Evolutionary conservation across 352 stramenopile species (phyloP), one percentile per base, ranked within the genome.

Genomic region (Globisporangium polare): DNA sequence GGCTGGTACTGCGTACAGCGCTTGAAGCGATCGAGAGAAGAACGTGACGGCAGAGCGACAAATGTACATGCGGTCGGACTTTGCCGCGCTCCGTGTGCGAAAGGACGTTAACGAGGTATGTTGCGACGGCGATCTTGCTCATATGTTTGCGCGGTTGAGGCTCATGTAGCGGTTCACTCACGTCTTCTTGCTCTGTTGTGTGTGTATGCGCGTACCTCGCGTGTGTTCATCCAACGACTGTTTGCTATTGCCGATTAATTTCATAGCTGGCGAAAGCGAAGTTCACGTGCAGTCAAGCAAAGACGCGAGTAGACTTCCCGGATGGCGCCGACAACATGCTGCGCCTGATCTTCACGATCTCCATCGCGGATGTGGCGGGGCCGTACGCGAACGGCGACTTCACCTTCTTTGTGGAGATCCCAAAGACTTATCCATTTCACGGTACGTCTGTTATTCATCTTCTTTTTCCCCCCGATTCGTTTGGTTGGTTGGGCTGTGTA

Each of bases 311-410:
- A 45, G 86, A 95, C 49, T 95, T 95, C 56, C 86, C 86, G 0
- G 86, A 95, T 61, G 84, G 86, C 29, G 60, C 74, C 3, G 72
- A 92, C 59, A 95, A 95, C 58, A 90, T 95, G 78, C 64, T 95
- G 53, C 73, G 68, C 1, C 61, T 95, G 13, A 86, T 94, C 51
- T 90, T 95, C 68, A 80, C 74, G 49, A 92, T 95, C 57, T 83
- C 84, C 12, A 86, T 95, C 50, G 77, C 73, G 2, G 84, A 94
- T 56, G 66, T 86, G 5, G 75, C 75, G 4, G 80, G 84, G 0
- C 82, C 86, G n/a, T 95, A 86, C 58, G 81, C 79, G 47, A 92
- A 95, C 65, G 86, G 86, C 1, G 83, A 95, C 53, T 95, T 92
- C 53, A 90, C 75, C 15, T 95, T 95, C 64, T 88, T 88, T 55